These are phyloP conservation scores for Aspergillus sp. DNA, from an alignment of 2,329 filamentous ascomycete genomes.

Conservation along the genomic window DNA sequence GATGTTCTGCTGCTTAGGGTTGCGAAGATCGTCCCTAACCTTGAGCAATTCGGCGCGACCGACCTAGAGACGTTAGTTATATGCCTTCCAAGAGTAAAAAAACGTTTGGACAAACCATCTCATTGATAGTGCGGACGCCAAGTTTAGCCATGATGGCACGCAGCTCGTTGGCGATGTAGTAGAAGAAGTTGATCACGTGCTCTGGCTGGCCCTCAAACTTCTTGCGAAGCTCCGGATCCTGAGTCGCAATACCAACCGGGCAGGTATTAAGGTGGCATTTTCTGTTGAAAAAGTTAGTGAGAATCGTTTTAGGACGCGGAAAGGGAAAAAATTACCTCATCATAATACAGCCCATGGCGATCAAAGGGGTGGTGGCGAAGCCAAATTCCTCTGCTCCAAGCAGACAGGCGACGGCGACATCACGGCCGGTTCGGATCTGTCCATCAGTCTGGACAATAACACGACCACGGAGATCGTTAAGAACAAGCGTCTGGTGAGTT, in stretches of 20 bases:
- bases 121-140: constrained; percentile 92
- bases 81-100: too few relatives aligned
- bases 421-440: constrained; percentile 87
- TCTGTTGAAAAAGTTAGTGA: constrained; percentile 17
- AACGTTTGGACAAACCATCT: constrained; percentile 65
- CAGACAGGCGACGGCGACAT: constrained; percentile 91
- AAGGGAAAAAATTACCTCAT: constrained; percentile 14
- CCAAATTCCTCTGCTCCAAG: constrained; percentile 98
- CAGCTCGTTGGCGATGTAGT: constrained; percentile 94
- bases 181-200: constrained; percentile 99
- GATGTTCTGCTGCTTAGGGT: constrained; percentile 87
- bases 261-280: constrained; percentile 68
- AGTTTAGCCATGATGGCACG: constrained; percentile 96
- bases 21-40: constrained; percentile 86
- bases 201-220: constrained; percentile 94
- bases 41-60: constrained; percentile 85
- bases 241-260: constrained; percentile 92
- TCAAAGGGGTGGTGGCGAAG: constrained; percentile 91
- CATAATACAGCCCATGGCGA: constrained; percentile 98
- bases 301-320: not conserved
- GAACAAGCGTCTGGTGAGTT: constrained; percentile 92
- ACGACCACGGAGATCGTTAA: constrained; percentile 94
- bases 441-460: constrained; percentile 96
- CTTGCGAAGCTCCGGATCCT: constrained; percentile 90
- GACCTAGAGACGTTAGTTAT: too few relatives aligned